Evolutionary conservation across 306 rosid genomes (phyloP).

Genomic region (Potentilla sterilis): DNA sequence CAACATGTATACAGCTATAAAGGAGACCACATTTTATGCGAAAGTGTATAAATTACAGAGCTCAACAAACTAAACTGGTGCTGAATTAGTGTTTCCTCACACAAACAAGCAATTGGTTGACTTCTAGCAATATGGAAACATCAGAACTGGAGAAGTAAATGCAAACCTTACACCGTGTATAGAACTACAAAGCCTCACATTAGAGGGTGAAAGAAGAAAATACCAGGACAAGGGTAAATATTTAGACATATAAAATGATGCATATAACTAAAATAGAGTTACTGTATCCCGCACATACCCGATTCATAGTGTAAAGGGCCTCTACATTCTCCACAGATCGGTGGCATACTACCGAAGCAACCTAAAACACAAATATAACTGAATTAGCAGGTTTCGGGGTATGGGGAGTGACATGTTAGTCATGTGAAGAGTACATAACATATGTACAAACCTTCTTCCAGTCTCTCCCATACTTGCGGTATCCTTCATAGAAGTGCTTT

Average conservation of each 20-base stretch:
- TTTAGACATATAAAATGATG: not conserved
- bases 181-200: not conserved
- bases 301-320: slow-evolving; percentile 87
- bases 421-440: slow-evolving; percentile 16
- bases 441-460: slow-evolving; percentile 82
- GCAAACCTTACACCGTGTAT: too few species aligned
- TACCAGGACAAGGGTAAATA: not conserved
- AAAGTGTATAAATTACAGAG: too few species aligned
- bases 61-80: not conserved
- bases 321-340: slow-evolving; percentile 87
- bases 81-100: not conserved
- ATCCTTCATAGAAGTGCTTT: slow-evolving; percentile 75
- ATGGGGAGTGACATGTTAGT: not conserved
- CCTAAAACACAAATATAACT: slow-evolving; percentile 41
- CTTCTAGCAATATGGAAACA: not conserved
- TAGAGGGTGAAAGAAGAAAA: not conserved
- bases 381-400: not conserved
- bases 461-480: slow-evolving; percentile 82
- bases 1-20: not conserved
- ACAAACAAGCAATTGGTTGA: slow-evolving; percentile 7
- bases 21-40: not conserved
- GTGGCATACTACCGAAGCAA: slow-evolving; percentile 62
- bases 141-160: too few species aligned
- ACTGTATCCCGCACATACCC: slow-evolving; percentile 41
- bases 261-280: not conserved